These are phyloP conservation scores for Paracamarosporium sp. DNA, from an alignment of 2,329 filamentous ascomycete species.

Conservation along the genomic window DNA sequence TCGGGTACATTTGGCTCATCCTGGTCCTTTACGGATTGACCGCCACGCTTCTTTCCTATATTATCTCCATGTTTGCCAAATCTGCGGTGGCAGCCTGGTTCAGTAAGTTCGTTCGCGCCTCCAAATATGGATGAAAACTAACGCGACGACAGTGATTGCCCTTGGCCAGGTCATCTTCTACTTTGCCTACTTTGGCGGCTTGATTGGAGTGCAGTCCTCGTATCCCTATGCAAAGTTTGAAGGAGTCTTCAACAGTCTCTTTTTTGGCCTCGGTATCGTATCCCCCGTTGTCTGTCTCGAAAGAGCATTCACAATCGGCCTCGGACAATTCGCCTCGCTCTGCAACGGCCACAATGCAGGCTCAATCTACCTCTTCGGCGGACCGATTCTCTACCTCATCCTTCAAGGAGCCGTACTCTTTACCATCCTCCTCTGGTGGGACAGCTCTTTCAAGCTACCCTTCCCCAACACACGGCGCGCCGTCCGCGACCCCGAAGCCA, in stretches of 20 bases:
- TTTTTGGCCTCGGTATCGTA: slow-evolving; percentile 29
- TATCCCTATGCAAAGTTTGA: slow-evolving; percentile 25
- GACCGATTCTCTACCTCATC: slow-evolving; percentile 81
- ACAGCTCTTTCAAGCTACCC: slow-evolving; percentile 54
- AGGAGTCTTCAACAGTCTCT: slow-evolving; percentile 23
- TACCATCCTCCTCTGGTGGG: slow-evolving; percentile 64
- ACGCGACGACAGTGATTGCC: slow-evolving; percentile 68
- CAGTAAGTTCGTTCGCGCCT: neutral
- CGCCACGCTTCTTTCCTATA: slow-evolving; percentile 76
- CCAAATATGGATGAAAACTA: neutral
- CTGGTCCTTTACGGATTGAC: slow-evolving; percentile 81
- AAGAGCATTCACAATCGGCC: slow-evolving; percentile 25
- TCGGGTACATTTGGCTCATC: slow-evolving; percentile 80
- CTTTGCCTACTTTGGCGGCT: slow-evolving; percentile 50
- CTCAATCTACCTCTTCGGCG: slow-evolving; percentile 76
- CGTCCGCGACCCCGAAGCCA: slow-evolving; percentile 54
- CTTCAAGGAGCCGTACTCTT: slow-evolving; percentile 75
- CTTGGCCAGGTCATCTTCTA: slow-evolving; percentile 68
- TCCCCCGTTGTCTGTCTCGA: slow-evolving; percentile 29
- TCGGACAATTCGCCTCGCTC: slow-evolving; percentile 70
- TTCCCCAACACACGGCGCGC: slow-evolving; percentile 47
- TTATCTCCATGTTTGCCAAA: slow-evolving; percentile 78
- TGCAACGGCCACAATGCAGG: slow-evolving; percentile 69
- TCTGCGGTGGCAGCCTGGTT: slow-evolving; percentile 74
- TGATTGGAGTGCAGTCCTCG: slow-evolving; percentile 27